Evolutionary conservation across 2,329 filamentous ascomycete species (phyloP), one percentile per base, ranked within the genome.

Genomic region (Fusarium sp.): DNA sequence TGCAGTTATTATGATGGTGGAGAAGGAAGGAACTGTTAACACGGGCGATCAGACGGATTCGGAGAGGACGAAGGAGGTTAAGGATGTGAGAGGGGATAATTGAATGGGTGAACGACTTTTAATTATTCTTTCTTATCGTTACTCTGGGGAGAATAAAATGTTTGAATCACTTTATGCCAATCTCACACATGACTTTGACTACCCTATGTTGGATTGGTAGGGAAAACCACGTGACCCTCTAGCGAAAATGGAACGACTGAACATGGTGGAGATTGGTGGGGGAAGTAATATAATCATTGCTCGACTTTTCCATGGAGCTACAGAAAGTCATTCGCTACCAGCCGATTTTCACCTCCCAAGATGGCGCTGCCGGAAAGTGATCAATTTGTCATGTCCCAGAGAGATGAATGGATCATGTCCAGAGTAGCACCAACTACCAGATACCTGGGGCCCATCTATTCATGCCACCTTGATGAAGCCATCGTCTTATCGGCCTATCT

Each of bases 1-100:
- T 49, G 80, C 79, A 1, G 70, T 75, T 9, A 78, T 81, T 6
- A 72, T 82, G 75, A 74, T 83, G 70, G 74, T 81, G 8, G 80
- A 82, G 66, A 76, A 70, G n/a, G 72, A 72, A 7, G 76, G 76
- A 0, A 78, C 77, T 2, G 51, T 77, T 0, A 78, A 78, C 19
- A 78, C 77, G 0, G 77, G 77, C 0, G 77, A 78, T 46, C 71
- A 74, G 1, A 30, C n/a, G 0, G 60, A 46, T 1, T 77, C 75
- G 1, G 69, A 74, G 7, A 66, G 73, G 34, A 78, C 76, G 1
- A 73, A 69, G 26, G 13, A 65, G 11, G 45, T 48, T 0, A 51
- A 74, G 14, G 75, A 77, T 63, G 68, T 56, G 2, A 62, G 68
- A 71, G 16, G 0, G 0, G 57, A 59, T 9, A 7, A n/a, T 16